Evolutionary conservation across 1,139 yeast genomes (phyloP), one percentile per base, ranked within the genome.

Genomic region (Groenewaldozyma auringiensis): DNA sequence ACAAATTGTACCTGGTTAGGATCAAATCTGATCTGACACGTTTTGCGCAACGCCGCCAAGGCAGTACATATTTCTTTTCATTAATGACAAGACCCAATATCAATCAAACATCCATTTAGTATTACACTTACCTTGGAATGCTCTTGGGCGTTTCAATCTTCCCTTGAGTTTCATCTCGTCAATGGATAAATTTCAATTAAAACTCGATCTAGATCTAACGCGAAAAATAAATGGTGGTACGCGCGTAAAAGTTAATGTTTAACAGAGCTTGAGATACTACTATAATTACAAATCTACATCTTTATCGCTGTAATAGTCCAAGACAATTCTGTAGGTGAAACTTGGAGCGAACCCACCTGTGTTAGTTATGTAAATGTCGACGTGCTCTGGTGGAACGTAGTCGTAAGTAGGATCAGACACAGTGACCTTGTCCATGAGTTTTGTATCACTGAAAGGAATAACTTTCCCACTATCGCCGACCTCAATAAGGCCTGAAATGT

Each of bases 331-430:
- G 67, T 94, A 94, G 46, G 92, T 83, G 67, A 92, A 94, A 54
- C 94, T 87, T 42, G 98, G 98, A 21, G 97, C 86, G 63, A 85
- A 89, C 25, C 97, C 97, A 41, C 98, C 98, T 50, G 88, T 77
- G 62, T 94, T 92, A 17, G 98, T 89, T 58, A 92, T 86, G 65
- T 83, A 88, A 53, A 94, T 86, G 65, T 92, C 97, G 53, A 94
- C 85, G 60, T 86, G 81, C 59, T 89, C 97, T 1, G 99, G 98
- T 3, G 92, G 82, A 38, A 94, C 81, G 62, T 89, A 92, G 62
- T 89, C 97, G 55, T 79, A 84, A 51, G 87, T 70, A n/a, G 97
- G 96, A 65, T 94, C 94, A 43, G 92, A 75, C 22, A 89, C 89
- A 58, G 85, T 94, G 45, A 87, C 83, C 56, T 81, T 78, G 51